Conservation (phyloP, 2,329 filamentous ascomycete genomes). For the Ophiobolus disseminans region DNA sequence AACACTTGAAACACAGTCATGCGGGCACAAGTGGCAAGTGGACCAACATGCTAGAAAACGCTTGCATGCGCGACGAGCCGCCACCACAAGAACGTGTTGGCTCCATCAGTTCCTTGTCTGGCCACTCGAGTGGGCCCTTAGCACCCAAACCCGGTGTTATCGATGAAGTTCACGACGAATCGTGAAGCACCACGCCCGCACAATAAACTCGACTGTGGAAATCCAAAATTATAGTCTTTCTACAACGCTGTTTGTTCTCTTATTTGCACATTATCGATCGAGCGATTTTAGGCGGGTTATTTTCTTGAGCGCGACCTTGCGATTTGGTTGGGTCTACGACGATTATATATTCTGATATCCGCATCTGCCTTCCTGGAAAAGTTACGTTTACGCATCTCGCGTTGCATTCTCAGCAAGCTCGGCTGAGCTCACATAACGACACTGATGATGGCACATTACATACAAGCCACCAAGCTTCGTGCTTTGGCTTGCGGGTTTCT, state of each 20-base stretch:
- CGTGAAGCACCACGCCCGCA: conserved; percentile 24
- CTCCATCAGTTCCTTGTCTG: conserved; percentile 41
- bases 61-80: conserved; percentile 92
- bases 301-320: not conserved
- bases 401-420: conserved; percentile 11
- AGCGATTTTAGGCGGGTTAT: not conserved
- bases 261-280: not conserved
- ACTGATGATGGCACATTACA: conserved; percentile 19
- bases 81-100: conserved; percentile 56
- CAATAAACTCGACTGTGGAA: not conserved
- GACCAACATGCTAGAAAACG: conserved; percentile 97
- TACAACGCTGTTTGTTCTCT: not conserved
- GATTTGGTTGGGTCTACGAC: conserved; percentile 6
- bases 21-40: conserved; percentile 96
- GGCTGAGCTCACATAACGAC: conserved; percentile 18
- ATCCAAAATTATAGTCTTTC: not conserved
- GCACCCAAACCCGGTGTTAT: conserved; percentile 47
- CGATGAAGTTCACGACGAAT: conserved; percentile 50
- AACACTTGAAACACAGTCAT: conserved; percentile 97
- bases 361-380: conserved; percentile 16
- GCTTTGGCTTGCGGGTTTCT: not conserved
- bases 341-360: conserved; percentile 1
- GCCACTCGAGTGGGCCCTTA: conserved; percentile 33
- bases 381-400: conserved; percentile 15
- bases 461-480: not conserved